Evolutionary conservation across 129 eudicot species (phyloP).

Genomic region (Oenanthe sinensis): DNA sequence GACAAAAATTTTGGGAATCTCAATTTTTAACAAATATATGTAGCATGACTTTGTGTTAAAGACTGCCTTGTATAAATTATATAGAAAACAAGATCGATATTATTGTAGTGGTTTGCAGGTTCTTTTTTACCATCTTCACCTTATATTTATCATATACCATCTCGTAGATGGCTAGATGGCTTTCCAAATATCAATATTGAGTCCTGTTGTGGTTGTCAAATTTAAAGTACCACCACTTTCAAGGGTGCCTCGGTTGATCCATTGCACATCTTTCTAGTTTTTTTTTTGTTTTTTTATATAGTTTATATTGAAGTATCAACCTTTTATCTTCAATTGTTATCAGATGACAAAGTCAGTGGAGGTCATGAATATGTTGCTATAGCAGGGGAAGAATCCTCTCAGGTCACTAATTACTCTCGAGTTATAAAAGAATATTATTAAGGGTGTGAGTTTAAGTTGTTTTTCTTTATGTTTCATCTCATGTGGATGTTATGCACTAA

Average conservation of each 20-base stretch:
- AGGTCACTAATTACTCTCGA: conserved; percentile 27
- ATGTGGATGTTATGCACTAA: conserved; percentile 11
- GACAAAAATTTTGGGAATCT: not conserved
- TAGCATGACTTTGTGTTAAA: not conserved
- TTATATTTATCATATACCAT: not conserved
- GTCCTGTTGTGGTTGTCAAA: not conserved
- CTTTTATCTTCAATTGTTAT: not conserved
- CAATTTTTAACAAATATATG: not conserved
- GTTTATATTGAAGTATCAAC: not conserved
- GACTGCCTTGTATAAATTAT: not conserved
- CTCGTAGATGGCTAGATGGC: not conserved
- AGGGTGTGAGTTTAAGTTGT: not conserved
- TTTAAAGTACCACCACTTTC: not conserved
- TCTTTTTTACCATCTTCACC: not conserved
- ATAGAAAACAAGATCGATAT: not conserved
- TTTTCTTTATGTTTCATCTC: conserved; percentile 4
- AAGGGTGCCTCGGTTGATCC: not conserved
- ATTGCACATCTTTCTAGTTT: not conserved
- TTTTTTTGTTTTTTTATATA: not conserved
- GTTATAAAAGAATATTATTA: not conserved
- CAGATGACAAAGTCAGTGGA: conserved; percentile 29
- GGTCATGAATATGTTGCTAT: conserved; percentile 49
- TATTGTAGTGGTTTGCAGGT: not conserved
- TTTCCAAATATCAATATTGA: not conserved
- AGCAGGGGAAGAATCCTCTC: conserved; percentile 56